Percentiles rank a stretch among this genome's conserved stretches.
These are phyloP conservation scores for Firmiana major DNA, from an alignment of 345 rosid genomes.

Conservation along the genomic window DNA sequence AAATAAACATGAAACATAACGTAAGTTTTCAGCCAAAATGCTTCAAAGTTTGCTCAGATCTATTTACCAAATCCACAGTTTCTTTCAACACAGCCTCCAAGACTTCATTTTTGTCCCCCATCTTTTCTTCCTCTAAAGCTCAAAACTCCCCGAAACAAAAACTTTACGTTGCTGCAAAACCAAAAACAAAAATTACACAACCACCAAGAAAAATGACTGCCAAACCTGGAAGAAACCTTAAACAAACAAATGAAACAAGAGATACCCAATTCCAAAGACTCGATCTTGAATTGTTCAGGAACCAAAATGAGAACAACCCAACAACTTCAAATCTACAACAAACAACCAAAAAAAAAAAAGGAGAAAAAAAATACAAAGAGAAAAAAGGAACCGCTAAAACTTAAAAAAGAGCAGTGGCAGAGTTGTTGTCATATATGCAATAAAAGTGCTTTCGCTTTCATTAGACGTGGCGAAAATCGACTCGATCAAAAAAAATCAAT, in stretches of 20 bases:
- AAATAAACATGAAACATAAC: slow-evolving; percentile 8
- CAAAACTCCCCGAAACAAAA: slow-evolving; percentile 10
- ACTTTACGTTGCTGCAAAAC: slow-evolving; percentile 9
- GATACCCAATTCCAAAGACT: slow-evolving; percentile 19
- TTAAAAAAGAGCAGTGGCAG: slow-evolving; percentile 19
- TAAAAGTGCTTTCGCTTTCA: no score
- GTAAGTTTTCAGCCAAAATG: slow-evolving; percentile 15
- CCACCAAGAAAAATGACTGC: not conserved
- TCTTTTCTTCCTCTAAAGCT: slow-evolving; percentile 20
- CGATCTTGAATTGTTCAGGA: slow-evolving; percentile 8
- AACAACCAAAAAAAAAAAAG: not conserved
- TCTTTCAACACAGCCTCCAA: slow-evolving; percentile 94
- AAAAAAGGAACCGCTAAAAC: slow-evolving; percentile 25
- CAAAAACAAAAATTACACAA: slow-evolving; percentile 2
- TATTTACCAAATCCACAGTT: slow-evolving; percentile 94
- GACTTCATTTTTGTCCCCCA: slow-evolving; percentile 77
- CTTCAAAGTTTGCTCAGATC: slow-evolving; percentile 50
- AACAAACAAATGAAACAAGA: slow-evolving; percentile 6
- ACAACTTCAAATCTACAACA: slow-evolving; percentile 37
- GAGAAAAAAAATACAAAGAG: not conserved
- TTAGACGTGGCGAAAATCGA: no score
- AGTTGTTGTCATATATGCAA: not conserved
- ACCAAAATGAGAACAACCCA: slow-evolving; percentile 32
- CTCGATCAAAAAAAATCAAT: no score
- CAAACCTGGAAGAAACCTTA: not conserved